These are phyloP conservation scores for Coprinellus micaceus DNA, from an alignment of 768 basidiomycete genomes.

Conservation along the genomic window DNA sequence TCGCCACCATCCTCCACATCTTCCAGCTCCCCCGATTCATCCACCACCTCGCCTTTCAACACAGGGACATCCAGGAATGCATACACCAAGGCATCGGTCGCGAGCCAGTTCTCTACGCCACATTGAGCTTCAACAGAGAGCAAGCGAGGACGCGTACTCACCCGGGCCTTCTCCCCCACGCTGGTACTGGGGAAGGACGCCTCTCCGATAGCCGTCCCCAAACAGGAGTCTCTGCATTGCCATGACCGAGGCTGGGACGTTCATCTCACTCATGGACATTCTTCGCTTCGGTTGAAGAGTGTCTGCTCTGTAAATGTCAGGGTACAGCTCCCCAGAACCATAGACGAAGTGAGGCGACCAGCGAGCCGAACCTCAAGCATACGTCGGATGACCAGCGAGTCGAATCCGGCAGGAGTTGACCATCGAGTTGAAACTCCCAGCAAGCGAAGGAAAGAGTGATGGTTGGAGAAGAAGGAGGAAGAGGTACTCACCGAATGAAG, in stretches of 20 bases:
- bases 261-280: too few relatives aligned
- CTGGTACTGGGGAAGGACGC: too few relatives aligned
- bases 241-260: too few relatives aligned
- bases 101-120: neutral
- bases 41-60: neutral
- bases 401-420: neutral
- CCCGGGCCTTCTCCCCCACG: too few relatives aligned
- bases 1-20: neutral
- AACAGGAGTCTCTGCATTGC: too few relatives aligned
- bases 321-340: too few relatives aligned
- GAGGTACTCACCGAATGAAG: too few relatives aligned
- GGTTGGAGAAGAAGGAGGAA: neutral
- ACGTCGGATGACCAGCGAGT: neutral
- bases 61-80: neutral
- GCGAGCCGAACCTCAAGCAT: neutral
- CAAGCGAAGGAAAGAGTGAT: too few relatives aligned
- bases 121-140: neutral
- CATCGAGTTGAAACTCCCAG: neutral
- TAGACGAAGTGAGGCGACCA: too few relatives aligned
- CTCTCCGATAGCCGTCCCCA: too few relatives aligned
- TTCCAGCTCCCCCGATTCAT: neutral
- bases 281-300: neutral
- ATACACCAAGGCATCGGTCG: neutral
- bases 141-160: neutral
- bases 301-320: neutral